phyloP scores from a whole-genome alignment of 2,329 filamentous ascomycete species.

The Cephalotrichum gorgonifer region DNA sequence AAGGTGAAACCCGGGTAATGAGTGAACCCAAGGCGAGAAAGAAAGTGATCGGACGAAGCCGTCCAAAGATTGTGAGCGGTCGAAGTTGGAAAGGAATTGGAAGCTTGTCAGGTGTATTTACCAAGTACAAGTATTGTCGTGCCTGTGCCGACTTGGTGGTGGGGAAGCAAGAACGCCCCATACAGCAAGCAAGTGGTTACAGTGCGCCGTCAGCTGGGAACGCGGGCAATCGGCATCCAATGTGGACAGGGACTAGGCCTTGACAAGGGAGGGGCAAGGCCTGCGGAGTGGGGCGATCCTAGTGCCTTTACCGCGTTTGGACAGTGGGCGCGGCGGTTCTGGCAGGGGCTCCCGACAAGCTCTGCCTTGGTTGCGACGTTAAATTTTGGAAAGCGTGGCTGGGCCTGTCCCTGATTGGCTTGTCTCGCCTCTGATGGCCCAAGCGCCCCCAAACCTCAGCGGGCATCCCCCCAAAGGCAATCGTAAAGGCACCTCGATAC shows the following conservation, averaged over 20 bases:
- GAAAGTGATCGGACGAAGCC: neutral
- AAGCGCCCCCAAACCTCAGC: neutral
- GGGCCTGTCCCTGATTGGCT: neutral
- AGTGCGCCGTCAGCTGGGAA: too few species aligned
- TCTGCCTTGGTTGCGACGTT: neutral
- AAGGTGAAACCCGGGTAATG: constrained; percentile 1
- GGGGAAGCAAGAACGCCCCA: too few species aligned
- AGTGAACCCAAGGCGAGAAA: neutral
- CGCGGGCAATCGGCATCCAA: too few species aligned
- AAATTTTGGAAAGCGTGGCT: neutral
- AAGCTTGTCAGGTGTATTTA: neutral
- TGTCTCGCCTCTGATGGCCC: neutral
- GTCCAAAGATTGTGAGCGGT: neutral
- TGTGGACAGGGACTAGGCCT: too few species aligned
- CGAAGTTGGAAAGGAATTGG: neutral
- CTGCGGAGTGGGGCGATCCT: neutral
- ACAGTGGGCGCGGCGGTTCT: neutral
- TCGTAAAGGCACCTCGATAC: neutral
- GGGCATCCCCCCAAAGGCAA: neutral
- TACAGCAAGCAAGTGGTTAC: too few species aligned
- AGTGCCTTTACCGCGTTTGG: neutral
- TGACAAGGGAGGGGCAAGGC: neutral
- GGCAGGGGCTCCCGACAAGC: neutral
- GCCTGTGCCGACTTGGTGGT: too few species aligned
- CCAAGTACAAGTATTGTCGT: too few species aligned